phyloP scores from a whole-genome alignment of 148 eudicot species.

The Heliosperma pusillum region DNA sequence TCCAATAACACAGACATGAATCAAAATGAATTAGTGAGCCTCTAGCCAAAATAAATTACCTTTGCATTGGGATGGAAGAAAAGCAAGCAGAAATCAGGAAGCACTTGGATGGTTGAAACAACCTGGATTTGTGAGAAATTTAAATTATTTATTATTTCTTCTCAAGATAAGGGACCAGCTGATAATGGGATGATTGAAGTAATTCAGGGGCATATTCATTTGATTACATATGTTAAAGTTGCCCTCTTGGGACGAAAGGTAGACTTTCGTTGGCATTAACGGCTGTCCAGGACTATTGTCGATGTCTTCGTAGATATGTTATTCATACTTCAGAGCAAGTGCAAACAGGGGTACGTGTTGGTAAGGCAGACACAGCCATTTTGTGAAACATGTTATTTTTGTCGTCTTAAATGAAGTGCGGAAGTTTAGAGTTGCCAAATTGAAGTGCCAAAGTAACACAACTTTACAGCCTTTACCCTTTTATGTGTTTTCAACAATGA shows the following conservation, averaged over 20 bases:
- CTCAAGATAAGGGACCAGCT: neutral
- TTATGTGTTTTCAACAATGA: neutral
- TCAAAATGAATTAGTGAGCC: neutral
- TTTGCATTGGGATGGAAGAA: slow-evolving; percentile 54
- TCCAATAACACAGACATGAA: too few relatives aligned
- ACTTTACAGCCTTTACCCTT: neutral
- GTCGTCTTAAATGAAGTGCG: neutral
- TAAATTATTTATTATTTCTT: neutral
- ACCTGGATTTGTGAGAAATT: slow-evolving; percentile 43
- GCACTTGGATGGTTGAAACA: slow-evolving; percentile 61
- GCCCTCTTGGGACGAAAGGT: neutral
- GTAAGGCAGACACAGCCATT: neutral
- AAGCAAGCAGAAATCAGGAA: slow-evolving; percentile 65
- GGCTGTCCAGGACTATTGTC: neutral
- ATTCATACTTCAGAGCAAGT: neutral
- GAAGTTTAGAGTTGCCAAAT: neutral
- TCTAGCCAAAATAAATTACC: slow-evolving; percentile 30
- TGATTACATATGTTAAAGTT: neutral
- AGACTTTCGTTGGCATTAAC: neutral
- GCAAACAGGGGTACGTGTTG: neutral
- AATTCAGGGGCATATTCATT: neutral
- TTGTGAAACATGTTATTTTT: neutral
- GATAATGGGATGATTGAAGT: neutral
- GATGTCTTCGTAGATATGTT: neutral
- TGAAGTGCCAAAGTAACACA: neutral